Evolutionary conservation across 2,329 filamentous ascomycete species (phyloP), one percentile per base, ranked within the genome.

Genomic region (Emergomyces africanus): DNA sequence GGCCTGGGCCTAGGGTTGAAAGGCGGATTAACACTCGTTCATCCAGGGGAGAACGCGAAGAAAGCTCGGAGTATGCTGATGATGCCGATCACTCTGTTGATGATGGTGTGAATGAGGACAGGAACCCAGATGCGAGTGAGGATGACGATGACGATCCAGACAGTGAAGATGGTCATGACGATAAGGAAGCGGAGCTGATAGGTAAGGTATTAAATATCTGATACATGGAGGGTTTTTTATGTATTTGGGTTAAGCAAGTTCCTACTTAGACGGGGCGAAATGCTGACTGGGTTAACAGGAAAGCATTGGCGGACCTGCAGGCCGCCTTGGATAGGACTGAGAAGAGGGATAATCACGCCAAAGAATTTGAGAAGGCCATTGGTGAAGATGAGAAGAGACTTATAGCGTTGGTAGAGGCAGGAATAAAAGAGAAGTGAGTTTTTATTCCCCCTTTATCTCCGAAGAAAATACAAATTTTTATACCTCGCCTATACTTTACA

Each of bases 341-440:
- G 44, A 64, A 61, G 49, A 64, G 59, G 33, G 63, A 64, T 57
- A 59, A 57, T 35, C 64, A 62, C 41, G 59, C 57, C 14, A 63
- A 60, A 15, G 59, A 55, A 18, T 62, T 66, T 44, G 63, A 65
- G 49, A 60, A 60, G 46, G 56, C 56, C 18, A 59, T 65, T n/a
- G 42, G 30, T 12, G 44, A 55, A 14, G 62, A 64, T 14, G 63
- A 65, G 41, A 62, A 46, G 44, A 61, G 62, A 44, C 50, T 64
- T 18, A 37, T 62, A 9, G 37, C 51, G 20, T 23, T 64, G 25
- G 5, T 66, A 41, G 54, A 62, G 42, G 57, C 54, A 23, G 56
- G 55, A 41, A 56, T 62, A 1, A 53, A 58, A 10, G 46, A 61
- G 42, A 57, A 61, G 64, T 64, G 50, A 56, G 42, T 59, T 30